Percentiles rank a stretch among this genome's conserved stretches.
Evolutionary conservation across 306 rosid genomes (phyloP).

Genomic region (Quercus glauca): DNA sequence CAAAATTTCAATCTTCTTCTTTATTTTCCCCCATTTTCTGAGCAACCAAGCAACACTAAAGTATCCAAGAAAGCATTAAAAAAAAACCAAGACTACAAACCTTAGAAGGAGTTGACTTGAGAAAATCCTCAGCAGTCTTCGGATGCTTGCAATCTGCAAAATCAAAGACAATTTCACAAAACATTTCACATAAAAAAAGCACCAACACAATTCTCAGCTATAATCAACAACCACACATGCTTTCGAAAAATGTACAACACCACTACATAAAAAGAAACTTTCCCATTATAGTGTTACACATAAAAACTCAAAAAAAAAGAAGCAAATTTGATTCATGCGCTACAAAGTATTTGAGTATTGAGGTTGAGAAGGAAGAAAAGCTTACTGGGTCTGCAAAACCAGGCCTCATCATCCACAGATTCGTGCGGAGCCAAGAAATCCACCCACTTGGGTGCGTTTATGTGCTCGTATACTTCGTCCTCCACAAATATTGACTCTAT

Average conservation of each 20-base stretch:
- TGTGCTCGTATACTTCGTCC: slow-evolving; percentile 73
- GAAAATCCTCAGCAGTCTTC: slow-evolving; percentile 76
- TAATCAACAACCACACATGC: background rate
- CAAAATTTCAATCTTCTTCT: slow-evolving; percentile 19
- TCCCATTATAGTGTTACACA: no score
- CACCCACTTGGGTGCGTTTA: slow-evolving; percentile 91
- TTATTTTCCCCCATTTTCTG: background rate
- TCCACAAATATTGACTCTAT: slow-evolving; percentile 74
- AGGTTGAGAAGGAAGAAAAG: background rate
- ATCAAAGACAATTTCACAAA: background rate
- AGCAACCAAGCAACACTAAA: slow-evolving; percentile 13
- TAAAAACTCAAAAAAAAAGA: background rate
- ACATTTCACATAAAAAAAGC: background rate
- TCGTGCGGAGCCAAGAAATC: slow-evolving; percentile 65
- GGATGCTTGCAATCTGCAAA: slow-evolving; percentile 87
- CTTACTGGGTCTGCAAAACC: slow-evolving; percentile 87
- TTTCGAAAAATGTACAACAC: background rate
- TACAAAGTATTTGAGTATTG: background rate
- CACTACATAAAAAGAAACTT: no score
- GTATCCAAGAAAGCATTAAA: slow-evolving; percentile 3
- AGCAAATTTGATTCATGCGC: background rate
- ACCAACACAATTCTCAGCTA: background rate
- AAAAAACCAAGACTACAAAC: slow-evolving; percentile 31
- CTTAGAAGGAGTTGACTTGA: slow-evolving; percentile 74
- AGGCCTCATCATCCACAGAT: slow-evolving; percentile 59